Base-by-base conservation (phyloP, 2,329 filamentous ascomycete species). In the Exophiala aquamarina region DNA sequence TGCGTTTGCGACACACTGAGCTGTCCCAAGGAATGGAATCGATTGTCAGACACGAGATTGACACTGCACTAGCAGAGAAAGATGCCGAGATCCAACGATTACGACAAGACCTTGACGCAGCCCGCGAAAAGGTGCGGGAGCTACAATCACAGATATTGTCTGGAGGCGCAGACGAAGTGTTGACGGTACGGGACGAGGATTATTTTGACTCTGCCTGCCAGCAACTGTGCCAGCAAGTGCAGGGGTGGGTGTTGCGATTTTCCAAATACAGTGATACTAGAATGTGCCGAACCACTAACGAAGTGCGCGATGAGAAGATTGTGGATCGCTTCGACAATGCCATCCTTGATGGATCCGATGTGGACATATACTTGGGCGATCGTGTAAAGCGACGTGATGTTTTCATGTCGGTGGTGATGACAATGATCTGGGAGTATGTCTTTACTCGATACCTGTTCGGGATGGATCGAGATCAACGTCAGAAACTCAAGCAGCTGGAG, bases 401-500 rank as follows among this genome's bases (percentile, higher is more conserved):
- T 49, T 96, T 98, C 77, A 96, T 97, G 89, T 93, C 90, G 29
- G 90, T 98, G 68, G 89, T 92, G 46, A 97, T 97, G 91, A 93
- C 87, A 52, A 96, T 98, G 90, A 84, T 98, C 41, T 98, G 91
- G 91, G 93, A 98, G 69, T 96, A 94, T 63, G 85, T 98, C 65
- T 98, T 98, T 66, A 96, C 92, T 7, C 84, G 93, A 55, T 98
- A 98, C 67, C 83, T 98, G 19, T 98, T 98, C 66, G 93, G 93
- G 61, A 95, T 98, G 89, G 93, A 98, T 66, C 82, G 91, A 60
- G 93, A 97, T 69, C 93, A 98, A 70, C 83, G 93, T 60, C 91
- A 97, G 69, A 97, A 97, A 70, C 84, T 98, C 66, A 97, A 98
- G 73, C 84, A 87, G 26, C 80, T 98, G 7, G 94, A 98, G 72